These are phyloP conservation scores for Ramularia collo-cygni DNA, from an alignment of 2,329 filamentous ascomycete genomes.

Conservation along the genomic window DNA sequence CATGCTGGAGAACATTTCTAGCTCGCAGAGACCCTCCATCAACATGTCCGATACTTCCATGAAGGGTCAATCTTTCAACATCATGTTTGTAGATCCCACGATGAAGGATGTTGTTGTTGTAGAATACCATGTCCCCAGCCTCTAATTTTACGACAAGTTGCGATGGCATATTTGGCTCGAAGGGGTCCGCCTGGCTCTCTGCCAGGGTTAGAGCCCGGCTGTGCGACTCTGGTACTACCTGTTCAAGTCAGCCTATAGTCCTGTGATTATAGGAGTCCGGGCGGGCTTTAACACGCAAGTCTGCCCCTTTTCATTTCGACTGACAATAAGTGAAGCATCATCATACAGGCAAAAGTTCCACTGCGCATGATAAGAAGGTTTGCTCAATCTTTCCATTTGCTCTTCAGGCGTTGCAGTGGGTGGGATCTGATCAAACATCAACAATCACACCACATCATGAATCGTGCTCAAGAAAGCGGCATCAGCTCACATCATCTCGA, in stretches of 20 bases:
- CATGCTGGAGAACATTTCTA: slow-evolving; percentile 13
- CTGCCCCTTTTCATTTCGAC: too few species aligned
- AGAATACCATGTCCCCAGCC: slow-evolving; percentile 75
- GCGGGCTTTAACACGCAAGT: too few species aligned
- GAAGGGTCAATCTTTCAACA: slow-evolving; percentile 44
- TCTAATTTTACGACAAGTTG: slow-evolving; percentile 60
- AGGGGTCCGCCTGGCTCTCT: slow-evolving; percentile 62
- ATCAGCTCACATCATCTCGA: slow-evolving; percentile 64
- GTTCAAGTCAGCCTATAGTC: too few species aligned
- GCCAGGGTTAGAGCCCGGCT: slow-evolving; percentile 58
- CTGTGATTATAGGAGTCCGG: too few species aligned
- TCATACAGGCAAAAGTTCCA: slow-evolving; percentile 77
- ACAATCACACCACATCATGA: neutral
- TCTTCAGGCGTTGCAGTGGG: slow-evolving; percentile 53
- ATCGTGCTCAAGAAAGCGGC: too few species aligned
- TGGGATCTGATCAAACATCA: neutral
- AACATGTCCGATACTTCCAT: slow-evolving; percentile 13
- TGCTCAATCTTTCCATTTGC: slow-evolving; percentile 54
- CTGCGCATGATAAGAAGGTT: slow-evolving; percentile 67
- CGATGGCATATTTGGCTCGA: slow-evolving; percentile 52
- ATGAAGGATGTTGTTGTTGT: slow-evolving; percentile 82
- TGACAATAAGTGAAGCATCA: slow-evolving; percentile 59
- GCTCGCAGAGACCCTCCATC: slow-evolving; percentile 9
- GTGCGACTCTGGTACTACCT: slow-evolving; percentile 67
- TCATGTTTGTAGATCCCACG: slow-evolving; percentile 55